Conservation (phyloP, 1,139 yeast species). For the Zhuliangozyma blackwelliae region DNA sequence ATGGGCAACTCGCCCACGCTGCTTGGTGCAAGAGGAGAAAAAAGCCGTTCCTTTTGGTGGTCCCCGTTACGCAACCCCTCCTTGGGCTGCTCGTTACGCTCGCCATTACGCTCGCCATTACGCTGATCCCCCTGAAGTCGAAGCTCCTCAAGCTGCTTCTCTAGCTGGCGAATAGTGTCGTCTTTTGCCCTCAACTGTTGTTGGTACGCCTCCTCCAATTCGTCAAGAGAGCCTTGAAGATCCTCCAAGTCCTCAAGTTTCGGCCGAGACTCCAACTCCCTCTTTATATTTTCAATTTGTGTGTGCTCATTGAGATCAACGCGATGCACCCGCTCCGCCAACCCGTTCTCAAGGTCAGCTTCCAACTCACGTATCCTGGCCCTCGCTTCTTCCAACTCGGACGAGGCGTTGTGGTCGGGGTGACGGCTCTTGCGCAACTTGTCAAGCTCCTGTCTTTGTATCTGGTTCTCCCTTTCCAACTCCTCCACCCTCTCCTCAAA, state of each 20-base stretch:
- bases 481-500: constrained; percentile 14
- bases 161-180: constrained; percentile 22
- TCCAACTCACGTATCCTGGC: constrained; percentile 15
- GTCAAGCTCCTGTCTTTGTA: constrained; percentile 9
- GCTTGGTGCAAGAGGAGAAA: background rate
- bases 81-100: no score
- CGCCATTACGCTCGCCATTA: no score
- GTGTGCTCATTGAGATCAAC: constrained; percentile 12
- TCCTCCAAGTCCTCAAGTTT: constrained; percentile 28
- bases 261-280: constrained; percentile 27
- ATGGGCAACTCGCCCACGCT: constrained; percentile 36
- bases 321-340: constrained; percentile 7
- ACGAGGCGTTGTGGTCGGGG: constrained; percentile 1
- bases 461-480: constrained; percentile 9
- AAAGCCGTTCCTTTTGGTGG: background rate
- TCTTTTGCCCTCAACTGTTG: constrained; percentile 27
- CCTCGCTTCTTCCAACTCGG: constrained; percentile 9
- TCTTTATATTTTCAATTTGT: constrained; percentile 13
- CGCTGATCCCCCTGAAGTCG: no score
- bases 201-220: constrained; percentile 28
- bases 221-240: constrained; percentile 28
- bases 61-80: no score
- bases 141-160: constrained; percentile 12
- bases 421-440: constrained; percentile 5
- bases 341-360: constrained; percentile 3